phyloP scores from a whole-genome alignment of 2,329 filamentous ascomycete species.

The Claviceps sorghi region DNA sequence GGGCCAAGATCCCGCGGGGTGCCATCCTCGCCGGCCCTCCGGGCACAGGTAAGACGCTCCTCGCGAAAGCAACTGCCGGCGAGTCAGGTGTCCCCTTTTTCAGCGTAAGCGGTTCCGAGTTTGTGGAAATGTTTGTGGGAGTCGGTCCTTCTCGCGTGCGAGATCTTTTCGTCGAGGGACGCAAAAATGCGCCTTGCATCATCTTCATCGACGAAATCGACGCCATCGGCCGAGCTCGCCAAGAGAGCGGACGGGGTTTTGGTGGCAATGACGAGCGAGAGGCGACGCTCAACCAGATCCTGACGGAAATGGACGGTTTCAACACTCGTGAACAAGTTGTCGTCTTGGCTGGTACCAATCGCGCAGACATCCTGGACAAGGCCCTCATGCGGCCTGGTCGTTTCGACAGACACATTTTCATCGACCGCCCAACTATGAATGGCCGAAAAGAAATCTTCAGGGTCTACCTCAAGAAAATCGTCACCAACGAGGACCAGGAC shows the following conservation, averaged over 20 bases:
- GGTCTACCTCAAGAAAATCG: conserved; percentile 88
- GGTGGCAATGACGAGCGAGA: conserved; percentile 96
- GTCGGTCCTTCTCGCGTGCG: conserved; percentile 91
- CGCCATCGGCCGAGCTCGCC: conserved; percentile 82
- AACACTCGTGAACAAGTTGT: conserved; percentile 94
- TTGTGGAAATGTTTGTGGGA: conserved; percentile 99
- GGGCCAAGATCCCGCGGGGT: conserved; percentile 93
- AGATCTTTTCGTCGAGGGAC: conserved; percentile 84
- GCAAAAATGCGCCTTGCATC: conserved; percentile 94
- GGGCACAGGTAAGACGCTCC: conserved; percentile 92
- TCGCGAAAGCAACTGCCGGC: conserved; percentile 93
- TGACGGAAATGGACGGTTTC: conserved; percentile 99
- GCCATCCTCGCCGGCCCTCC: conserved; percentile 95
- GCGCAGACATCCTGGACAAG: conserved; percentile 87
- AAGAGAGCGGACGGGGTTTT: conserved; percentile 54
- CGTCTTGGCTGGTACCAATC: conserved; percentile 90
- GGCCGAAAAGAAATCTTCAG: conserved; percentile 91
- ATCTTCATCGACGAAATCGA: conserved; percentile 99
- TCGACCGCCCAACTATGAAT: conserved; percentile 92
- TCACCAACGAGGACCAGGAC: conserved; percentile 80
- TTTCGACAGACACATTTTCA: conserved; percentile 91
- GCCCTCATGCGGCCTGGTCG: conserved; percentile 92
- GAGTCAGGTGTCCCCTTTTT: conserved; percentile 97
- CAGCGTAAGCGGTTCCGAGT: conserved; percentile 95
- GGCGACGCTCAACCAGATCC: conserved; percentile 91